These are phyloP conservation scores for Aspergillus coremiiformis DNA, from an alignment of 495 filamentous ascomycete species.

Conservation along the genomic window DNA sequence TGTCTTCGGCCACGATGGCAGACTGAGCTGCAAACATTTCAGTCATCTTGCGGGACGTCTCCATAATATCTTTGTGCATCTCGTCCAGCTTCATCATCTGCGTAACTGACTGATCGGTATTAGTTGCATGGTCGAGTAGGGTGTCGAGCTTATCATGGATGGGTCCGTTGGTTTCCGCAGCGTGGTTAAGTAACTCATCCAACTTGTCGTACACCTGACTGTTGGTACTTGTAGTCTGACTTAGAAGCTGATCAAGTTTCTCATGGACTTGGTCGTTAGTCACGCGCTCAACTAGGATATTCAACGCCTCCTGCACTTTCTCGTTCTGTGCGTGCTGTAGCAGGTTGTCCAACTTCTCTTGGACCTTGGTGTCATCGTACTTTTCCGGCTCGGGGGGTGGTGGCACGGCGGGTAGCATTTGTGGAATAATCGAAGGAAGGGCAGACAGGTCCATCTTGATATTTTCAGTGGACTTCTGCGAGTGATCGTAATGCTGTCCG, in stretches of 20 bases:
- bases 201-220: constrained; percentile 47
- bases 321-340: constrained; percentile 50
- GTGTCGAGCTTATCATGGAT: constrained; percentile 64
- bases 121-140: constrained; percentile 29
- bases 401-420: constrained; percentile 40
- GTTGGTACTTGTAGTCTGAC: constrained; percentile 40
- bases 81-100: constrained; percentile 76
- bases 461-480: constrained; percentile 45
- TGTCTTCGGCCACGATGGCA: constrained; percentile 66
- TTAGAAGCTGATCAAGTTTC: constrained; percentile 52
- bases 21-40: constrained; percentile 78
- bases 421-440: constrained; percentile 44
- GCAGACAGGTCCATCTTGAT: constrained; percentile 45
- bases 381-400: constrained; percentile 41
- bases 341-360: constrained; percentile 80
- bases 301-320: constrained; percentile 71
- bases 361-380: constrained; percentile 65
- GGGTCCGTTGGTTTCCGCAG: constrained; percentile 45
- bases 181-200: constrained; percentile 56
- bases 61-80: constrained; percentile 81
- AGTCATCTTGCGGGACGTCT: constrained; percentile 79
- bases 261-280: constrained; percentile 37
- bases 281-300: constrained; percentile 62
- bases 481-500: constrained; percentile 69
- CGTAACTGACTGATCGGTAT: constrained; percentile 37